Evolutionary conservation across 768 basidiomycete species (phyloP).

Genomic region (Coprinopsis cinerea): DNA sequence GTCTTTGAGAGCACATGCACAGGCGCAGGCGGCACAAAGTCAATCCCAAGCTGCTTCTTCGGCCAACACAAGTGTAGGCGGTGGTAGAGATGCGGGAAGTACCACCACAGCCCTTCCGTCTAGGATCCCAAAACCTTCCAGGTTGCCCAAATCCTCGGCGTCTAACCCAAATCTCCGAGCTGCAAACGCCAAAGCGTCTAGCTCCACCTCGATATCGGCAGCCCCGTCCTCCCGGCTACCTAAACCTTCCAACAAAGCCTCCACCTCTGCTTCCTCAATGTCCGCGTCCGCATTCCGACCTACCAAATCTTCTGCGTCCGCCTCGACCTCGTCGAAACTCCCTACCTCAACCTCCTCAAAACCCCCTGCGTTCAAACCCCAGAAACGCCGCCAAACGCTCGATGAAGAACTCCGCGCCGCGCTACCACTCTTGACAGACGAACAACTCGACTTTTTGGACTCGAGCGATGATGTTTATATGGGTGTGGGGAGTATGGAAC

Average conservation of each 20-base stretch:
- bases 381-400: constrained; percentile 44
- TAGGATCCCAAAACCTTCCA: not conserved
- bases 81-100: not conserved
- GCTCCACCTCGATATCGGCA: too few species aligned
- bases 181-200: too few species aligned
- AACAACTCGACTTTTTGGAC: constrained; percentile 12
- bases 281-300: too few species aligned
- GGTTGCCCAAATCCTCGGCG: too few species aligned
- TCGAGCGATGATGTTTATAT: constrained; percentile 34
- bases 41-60: too few species aligned
- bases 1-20: not conserved
- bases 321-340: too few species aligned
- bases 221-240: too few species aligned
- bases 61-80: not conserved
- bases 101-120: not conserved
- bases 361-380: not conserved
- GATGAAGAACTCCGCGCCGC: constrained; percentile 62
- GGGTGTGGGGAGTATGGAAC: constrained; percentile 50
- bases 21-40: not conserved
- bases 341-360: not conserved
- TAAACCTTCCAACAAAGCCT: too few species aligned
- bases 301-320: too few species aligned
- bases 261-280: too few species aligned
- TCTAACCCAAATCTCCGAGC: too few species aligned
- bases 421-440: constrained; percentile 11